Percentiles rank a stretch among this genome's conserved stretches.
These are phyloP conservation scores for Elongisporangium senticosum DNA, from an alignment of 352 stramenopile species.

Conservation along the genomic window DNA sequence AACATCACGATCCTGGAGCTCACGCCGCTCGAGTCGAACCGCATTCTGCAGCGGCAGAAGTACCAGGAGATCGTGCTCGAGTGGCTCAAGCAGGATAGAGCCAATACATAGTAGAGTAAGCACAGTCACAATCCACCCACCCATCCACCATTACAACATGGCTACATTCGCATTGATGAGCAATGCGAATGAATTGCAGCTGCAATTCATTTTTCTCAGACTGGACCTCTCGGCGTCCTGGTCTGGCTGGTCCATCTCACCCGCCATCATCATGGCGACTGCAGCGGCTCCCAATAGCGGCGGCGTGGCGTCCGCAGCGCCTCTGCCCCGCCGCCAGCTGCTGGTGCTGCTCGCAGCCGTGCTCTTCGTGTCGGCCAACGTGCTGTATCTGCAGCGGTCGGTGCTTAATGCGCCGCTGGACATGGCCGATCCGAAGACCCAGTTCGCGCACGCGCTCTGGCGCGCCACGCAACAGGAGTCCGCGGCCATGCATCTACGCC, in stretches of 20 bases:
- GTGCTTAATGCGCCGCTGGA: conserved; percentile 12
- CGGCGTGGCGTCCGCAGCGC: too few species aligned
- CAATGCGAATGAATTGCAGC: not conserved
- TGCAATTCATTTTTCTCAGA: not conserved
- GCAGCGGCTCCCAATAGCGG: conserved; percentile 9
- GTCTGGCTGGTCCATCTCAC: too few species aligned
- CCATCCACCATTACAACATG: not conserved
- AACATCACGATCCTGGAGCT: conserved; percentile 40
- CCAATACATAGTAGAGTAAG: too few species aligned
- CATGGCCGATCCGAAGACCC: conserved; percentile 18
- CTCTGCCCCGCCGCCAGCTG: not conserved
- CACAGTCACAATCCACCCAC: not conserved
- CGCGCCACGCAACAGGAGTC: conserved; percentile 7
- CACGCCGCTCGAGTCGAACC: conserved; percentile 24
- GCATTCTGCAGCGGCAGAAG: conserved; percentile 36
- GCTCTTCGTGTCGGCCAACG: conserved; percentile 7
- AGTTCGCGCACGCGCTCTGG: conserved; percentile 6
- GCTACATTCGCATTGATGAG: not conserved
- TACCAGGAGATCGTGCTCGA: conserved; percentile 30
- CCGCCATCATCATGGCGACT: conserved; percentile 17
- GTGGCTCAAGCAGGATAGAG: conserved; percentile 17
- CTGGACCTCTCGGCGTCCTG: not conserved
- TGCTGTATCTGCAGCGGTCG: conserved; percentile 12
- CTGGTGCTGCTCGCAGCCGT: not conserved
- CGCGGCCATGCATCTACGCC: not conserved